These are phyloP conservation scores for Tricholoma sp. DNA, from an alignment of 768 basidiomycete species.

Conservation along the genomic window DNA sequence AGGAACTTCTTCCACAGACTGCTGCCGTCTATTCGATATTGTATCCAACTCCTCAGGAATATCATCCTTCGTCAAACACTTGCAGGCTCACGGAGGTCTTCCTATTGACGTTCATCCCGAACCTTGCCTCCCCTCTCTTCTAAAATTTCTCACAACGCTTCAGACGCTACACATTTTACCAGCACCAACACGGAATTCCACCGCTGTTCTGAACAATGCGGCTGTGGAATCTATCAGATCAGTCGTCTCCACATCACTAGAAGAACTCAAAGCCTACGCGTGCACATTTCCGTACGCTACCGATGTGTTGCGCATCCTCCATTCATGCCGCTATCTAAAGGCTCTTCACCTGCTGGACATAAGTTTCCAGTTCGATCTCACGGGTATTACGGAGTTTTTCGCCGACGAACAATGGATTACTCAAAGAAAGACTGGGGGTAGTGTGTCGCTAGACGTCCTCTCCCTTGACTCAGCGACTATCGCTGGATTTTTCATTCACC, in stretches of 20 bases:
- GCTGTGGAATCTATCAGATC: not conserved
- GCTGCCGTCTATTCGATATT: conserved; percentile 15
- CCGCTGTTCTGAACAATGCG: not conserved
- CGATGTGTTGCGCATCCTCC: not conserved
- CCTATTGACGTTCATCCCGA: conserved; percentile 10
- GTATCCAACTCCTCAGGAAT: conserved; percentile 16
- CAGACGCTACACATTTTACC: not conserved
- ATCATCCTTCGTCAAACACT: conserved; percentile 16
- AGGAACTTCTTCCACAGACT: not conserved
- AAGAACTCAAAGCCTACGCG: not conserved
- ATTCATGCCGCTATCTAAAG: not conserved
- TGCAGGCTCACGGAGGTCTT: conserved; percentile 15
- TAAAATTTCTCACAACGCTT: conserved; percentile 7
- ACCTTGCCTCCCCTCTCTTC: conserved; percentile 16
- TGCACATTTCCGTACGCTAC: not conserved
- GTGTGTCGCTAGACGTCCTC: not conserved
- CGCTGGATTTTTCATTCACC: not conserved
- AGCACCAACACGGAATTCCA: not conserved
- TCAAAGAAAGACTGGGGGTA: not conserved
- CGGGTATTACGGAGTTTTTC: not conserved
- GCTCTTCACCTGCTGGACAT: not conserved
- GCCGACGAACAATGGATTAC: not conserved
- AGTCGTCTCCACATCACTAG: not conserved
- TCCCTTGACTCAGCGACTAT: not conserved
- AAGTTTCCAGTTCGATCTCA: not conserved